Conservation (phyloP, 768 basidiomycete species). For the Pisolithus microcarpus region DNA sequence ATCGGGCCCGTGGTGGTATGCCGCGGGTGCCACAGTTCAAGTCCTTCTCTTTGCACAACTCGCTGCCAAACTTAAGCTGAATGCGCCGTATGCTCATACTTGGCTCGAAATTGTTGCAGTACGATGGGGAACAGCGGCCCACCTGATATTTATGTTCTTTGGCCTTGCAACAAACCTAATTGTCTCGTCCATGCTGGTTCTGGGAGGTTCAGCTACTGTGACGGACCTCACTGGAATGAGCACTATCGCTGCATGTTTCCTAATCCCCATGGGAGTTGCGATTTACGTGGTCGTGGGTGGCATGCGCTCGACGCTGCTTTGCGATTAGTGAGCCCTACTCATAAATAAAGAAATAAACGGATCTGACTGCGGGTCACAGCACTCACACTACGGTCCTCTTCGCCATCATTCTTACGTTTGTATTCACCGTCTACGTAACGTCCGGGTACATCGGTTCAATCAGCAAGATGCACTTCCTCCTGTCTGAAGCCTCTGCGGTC, state of each 20-base stretch:
- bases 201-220: conserved; percentile 84
- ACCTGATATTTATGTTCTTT: conserved; percentile 84
- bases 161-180: conserved; percentile 89
- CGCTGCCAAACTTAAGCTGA: conserved; percentile 85
- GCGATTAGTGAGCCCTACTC: conserved; percentile 63
- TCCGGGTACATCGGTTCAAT: conserved; percentile 75
- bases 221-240: conserved; percentile 83
- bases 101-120: conserved; percentile 82
- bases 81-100: conserved; percentile 83
- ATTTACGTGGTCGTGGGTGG: conserved; percentile 86
- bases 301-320: conserved; percentile 79
- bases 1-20: conserved; percentile 88
- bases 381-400: conserved; percentile 85
- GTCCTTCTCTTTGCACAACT: conserved; percentile 88
- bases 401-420: conserved; percentile 70
- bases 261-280: conserved; percentile 81
- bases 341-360: background rate
- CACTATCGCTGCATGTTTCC: conserved; percentile 85
- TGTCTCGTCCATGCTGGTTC: conserved; percentile 79
- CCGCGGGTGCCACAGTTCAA: conserved; percentile 82
- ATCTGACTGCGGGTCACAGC: conserved; percentile 30
- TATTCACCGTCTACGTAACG: conserved; percentile 79
- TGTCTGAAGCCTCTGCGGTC: conserved; percentile 46
- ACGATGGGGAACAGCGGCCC: conserved; percentile 76
- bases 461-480: conserved; percentile 68